Evolutionary conservation across 164 flowering plant genomes (phyloP).

Genomic region (Pachysandra terminalis): DNA sequence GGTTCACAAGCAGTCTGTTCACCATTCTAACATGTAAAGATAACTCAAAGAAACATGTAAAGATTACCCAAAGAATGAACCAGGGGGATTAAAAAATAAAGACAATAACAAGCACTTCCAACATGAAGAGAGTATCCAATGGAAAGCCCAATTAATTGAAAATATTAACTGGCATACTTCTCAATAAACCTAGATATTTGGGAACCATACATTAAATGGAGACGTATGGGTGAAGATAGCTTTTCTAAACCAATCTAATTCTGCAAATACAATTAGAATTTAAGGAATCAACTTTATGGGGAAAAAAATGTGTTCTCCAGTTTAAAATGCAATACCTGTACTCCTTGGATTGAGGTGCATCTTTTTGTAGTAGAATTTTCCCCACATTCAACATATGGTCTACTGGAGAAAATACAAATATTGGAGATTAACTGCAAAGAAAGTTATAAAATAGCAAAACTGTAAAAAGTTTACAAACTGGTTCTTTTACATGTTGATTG

Average conservation of each 20-base stretch:
- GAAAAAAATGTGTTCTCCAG: neutral
- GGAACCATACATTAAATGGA: neutral
- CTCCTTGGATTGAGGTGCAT: constrained; percentile 51
- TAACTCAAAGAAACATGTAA: too few species aligned
- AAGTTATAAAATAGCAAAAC: neutral
- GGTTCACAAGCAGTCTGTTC: too few species aligned
- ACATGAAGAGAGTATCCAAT: too few species aligned
- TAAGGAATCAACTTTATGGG: neutral
- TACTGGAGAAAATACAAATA: constrained; percentile 32
- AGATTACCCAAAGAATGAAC: too few species aligned
- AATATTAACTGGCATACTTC: neutral
- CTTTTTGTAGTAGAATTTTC: constrained; percentile 43
- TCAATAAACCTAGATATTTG: neutral
- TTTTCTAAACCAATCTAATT: neutral
- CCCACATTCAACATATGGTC: constrained; percentile 81
- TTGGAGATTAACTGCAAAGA: neutral
- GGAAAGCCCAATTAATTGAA: too few species aligned
- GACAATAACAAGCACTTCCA: too few species aligned
- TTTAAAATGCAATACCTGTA: constrained; percentile 44
- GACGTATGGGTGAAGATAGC: neutral
- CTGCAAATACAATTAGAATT: neutral
- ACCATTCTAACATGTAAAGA: too few species aligned
- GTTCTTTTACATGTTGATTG: neutral
- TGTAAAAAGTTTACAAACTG: neutral
- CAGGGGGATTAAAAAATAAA: too few species aligned